These are phyloP conservation scores for Sphagnum tenellum DNA, from an alignment of 225 moss, liverwort and hornwort species.

Conservation along the genomic window DNA sequence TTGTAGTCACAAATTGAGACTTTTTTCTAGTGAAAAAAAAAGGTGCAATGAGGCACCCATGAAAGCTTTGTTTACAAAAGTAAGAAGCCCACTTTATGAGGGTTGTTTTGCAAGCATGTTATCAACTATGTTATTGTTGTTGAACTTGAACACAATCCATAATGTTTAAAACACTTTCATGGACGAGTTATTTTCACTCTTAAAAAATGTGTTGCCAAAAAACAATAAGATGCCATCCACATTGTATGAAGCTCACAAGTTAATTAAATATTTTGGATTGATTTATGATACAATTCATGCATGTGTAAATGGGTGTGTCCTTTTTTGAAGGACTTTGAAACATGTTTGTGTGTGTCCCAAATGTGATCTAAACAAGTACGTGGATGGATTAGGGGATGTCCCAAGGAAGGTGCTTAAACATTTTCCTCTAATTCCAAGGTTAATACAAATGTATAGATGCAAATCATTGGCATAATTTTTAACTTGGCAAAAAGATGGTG, in stretches of 20 bases:
- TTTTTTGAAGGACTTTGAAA: neutral
- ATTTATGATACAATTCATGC: neutral
- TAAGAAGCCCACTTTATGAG: too few relatives aligned
- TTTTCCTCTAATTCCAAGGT: neutral
- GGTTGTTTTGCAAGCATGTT: too few relatives aligned
- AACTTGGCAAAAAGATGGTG: neutral
- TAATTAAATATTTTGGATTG: neutral
- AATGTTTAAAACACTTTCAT: too few relatives aligned
- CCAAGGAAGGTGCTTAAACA: neutral
- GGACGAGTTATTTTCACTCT: too few relatives aligned
- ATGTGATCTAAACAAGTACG: too few relatives aligned
- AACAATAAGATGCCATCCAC: neutral
- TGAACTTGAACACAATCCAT: too few relatives aligned
- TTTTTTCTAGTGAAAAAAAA: too few relatives aligned
- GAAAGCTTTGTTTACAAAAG: too few relatives aligned
- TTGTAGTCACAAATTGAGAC: too few relatives aligned
- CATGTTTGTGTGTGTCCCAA: neutral
- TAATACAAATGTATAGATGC: neutral
- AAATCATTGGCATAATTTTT: neutral
- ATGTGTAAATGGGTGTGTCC: neutral
- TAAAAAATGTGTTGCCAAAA: neutral
- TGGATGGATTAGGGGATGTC: neutral
- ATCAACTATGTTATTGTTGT: too few relatives aligned
- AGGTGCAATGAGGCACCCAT: too few relatives aligned
- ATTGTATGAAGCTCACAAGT: neutral